phyloP scores from a whole-genome alignment of 176 grass and related monocot species.

The Saccharum officinarum region DNA sequence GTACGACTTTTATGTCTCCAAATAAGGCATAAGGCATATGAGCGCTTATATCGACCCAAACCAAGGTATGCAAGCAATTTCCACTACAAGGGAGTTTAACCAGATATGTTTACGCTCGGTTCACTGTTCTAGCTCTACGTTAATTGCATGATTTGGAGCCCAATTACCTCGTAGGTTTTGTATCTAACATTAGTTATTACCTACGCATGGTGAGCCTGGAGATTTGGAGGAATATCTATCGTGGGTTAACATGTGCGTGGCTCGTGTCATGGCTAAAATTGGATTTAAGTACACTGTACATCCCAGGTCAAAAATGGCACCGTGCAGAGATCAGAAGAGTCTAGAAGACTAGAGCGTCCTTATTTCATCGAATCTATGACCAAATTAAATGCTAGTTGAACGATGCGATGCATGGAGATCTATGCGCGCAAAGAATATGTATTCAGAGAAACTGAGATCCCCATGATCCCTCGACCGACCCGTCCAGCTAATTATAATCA shows the following conservation, averaged over 20 bases:
- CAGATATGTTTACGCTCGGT: background rate
- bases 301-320: background rate
- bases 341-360: background rate
- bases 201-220: background rate
- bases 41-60: background rate
- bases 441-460: conserved; percentile 5
- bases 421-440: background rate
- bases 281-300: no score
- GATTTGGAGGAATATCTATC: background rate
- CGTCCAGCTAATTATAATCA: background rate
- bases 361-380: background rate
- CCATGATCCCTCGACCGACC: background rate
- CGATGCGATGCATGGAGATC: conserved; percentile 13
- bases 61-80: background rate
- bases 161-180: background rate
- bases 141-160: background rate
- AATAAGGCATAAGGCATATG: no score
- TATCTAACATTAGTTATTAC: background rate
- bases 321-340: background rate
- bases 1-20: no score
- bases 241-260: background rate
- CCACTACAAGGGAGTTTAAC: background rate
- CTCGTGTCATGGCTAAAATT: background rate
- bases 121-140: background rate
- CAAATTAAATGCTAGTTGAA: conserved; percentile 8